Evolutionary conservation across 108 stramenopile species (phyloP).

Genomic region (Nitzschia sp.): DNA sequence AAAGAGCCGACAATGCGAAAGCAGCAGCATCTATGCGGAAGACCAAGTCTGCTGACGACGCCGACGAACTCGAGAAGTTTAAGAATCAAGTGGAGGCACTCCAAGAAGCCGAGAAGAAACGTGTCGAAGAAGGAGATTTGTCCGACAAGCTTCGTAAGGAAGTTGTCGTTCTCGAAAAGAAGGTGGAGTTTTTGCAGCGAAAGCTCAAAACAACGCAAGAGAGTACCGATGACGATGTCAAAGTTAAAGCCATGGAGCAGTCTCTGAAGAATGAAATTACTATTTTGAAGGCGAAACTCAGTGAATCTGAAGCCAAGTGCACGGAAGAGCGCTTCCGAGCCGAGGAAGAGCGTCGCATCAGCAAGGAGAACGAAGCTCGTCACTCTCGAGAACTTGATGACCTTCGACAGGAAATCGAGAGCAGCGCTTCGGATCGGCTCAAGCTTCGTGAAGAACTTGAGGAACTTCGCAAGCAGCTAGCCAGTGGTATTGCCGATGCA

Average conservation of each 20-base stretch:
- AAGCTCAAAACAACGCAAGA: neutral
- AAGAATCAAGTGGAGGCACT: neutral
- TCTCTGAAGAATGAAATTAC: slow-evolving; percentile 19
- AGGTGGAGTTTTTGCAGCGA: neutral
- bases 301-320: slow-evolving; percentile 11
- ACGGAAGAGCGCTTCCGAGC: slow-evolving; percentile 25
- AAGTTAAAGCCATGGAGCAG: neutral
- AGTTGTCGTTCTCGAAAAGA: neutral
- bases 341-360: slow-evolving; percentile 26
- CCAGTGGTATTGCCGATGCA: neutral
- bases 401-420: slow-evolving; percentile 8
- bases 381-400: slow-evolving; percentile 9
- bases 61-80: neutral
- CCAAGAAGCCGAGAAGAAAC: neutral
- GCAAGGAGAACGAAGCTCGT: slow-evolving; percentile 7
- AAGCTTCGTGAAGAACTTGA: slow-evolving; percentile 11
- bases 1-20: neutral
- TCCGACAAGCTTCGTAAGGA: neutral
- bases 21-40: neutral
- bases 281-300: slow-evolving; percentile 5
- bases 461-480: slow-evolving; percentile 26
- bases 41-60: neutral
- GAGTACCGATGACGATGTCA: neutral
- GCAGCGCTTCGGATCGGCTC: neutral
- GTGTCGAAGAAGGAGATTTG: neutral